phyloP scores from a whole-genome alignment of 176 grass and related monocot genomes.

The Carex pumila region DNA sequence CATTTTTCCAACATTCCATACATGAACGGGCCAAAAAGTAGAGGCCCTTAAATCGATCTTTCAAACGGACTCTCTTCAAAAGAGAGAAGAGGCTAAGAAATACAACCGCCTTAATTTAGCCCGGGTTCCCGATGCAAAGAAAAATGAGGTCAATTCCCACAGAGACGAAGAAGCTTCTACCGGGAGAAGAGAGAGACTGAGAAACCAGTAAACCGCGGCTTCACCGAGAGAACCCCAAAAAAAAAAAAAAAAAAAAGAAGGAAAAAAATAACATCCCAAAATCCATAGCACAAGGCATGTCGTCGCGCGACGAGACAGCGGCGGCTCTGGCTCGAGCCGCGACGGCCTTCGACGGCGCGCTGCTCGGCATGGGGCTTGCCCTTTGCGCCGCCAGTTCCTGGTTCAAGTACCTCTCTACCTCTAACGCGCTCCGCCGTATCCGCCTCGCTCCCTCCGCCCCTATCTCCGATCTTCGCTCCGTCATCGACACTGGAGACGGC shows the following conservation, averaged over 20 bases:
- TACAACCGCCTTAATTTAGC: too few relatives aligned
- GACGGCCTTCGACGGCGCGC: conserved; percentile 63
- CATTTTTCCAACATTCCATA: too few relatives aligned
- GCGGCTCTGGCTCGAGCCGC: conserved; percentile 51
- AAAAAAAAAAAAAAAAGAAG: background rate
- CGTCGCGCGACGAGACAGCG: conserved; percentile 63
- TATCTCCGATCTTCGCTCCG: conserved; percentile 48
- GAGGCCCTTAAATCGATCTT: too few relatives aligned
- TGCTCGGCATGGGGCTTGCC: conserved; percentile 63
- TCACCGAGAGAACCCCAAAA: background rate
- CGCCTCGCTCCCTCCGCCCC: conserved; percentile 33
- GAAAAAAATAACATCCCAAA: background rate
- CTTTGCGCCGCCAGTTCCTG: conserved; percentile 47
- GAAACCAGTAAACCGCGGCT: background rate
- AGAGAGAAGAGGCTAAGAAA: too few relatives aligned
- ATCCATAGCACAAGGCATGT: conserved; percentile 32
- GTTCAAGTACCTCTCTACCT: conserved; percentile 54
- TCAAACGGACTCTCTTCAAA: too few relatives aligned
- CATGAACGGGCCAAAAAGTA: too few relatives aligned
- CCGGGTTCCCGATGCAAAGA: background rate
- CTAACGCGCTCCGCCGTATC: conserved; percentile 57
- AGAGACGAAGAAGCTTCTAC: background rate
- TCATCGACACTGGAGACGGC: conserved; percentile 21
- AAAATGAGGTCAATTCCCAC: too few relatives aligned
- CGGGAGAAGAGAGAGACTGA: background rate